These are phyloP conservation scores for Talaromyces proteolyticus DNA, from an alignment of 495 filamentous ascomycete species.

Conservation along the genomic window DNA sequence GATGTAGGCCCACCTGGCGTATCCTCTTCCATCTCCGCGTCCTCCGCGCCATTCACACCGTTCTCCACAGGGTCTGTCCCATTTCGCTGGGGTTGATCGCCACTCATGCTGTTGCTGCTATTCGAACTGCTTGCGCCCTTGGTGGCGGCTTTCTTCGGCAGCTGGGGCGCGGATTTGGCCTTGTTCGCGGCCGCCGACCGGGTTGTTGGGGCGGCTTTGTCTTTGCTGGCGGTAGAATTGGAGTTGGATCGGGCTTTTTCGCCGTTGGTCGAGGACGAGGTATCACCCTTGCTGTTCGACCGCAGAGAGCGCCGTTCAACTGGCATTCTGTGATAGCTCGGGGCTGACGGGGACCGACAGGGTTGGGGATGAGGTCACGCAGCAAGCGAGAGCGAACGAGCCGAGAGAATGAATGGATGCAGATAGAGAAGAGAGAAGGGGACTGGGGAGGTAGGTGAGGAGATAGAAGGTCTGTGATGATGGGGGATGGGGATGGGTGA, in stretches of 20 bases:
- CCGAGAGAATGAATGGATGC: not conserved
- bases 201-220: constrained; percentile 36
- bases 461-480: constrained; percentile 23
- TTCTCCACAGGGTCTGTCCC: constrained; percentile 69
- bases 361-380: constrained; percentile 19
- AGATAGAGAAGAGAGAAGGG: constrained; percentile 13
- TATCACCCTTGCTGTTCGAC: constrained; percentile 51
- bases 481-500: constrained; percentile 37
- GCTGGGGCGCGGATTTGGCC: constrained; percentile 41
- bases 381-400: not conserved
- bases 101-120: constrained; percentile 48
- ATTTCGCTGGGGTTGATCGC: constrained; percentile 66
- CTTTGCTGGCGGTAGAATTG: constrained; percentile 41
- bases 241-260: constrained; percentile 47
- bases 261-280: constrained; percentile 52
- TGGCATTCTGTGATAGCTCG: constrained; percentile 42
- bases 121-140: constrained; percentile 35
- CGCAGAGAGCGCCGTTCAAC: constrained; percentile 50
- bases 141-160: constrained; percentile 42
- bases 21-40: constrained; percentile 80
- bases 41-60: constrained; percentile 68
- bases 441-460: constrained; percentile 12
- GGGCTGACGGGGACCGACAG: not conserved
- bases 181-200: constrained; percentile 42
- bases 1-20: constrained; percentile 51